Evolutionary conservation across 176 grass and related monocot species (phyloP), one percentile per base, ranked within the genome.

Genomic region (Oryza coarctata): DNA sequence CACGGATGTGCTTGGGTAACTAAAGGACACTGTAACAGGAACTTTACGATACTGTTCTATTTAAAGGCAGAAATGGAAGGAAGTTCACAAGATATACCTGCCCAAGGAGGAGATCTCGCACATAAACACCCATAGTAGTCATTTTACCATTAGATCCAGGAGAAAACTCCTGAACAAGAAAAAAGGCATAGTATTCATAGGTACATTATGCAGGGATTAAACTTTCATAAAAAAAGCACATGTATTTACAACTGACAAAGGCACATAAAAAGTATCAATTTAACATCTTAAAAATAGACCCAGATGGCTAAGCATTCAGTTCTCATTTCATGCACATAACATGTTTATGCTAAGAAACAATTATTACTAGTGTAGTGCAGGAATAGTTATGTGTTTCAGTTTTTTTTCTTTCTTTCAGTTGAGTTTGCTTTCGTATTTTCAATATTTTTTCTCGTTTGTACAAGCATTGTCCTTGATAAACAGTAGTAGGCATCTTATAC

Each of bases 81-180:
- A 34, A 29, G 71, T 40, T 80, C 28, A 81, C 77, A 83, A 83
- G 86, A 86, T 75, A 66, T 88, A 99, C 93, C 97, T 99, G 93
- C 31, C 97, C 91, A 83, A 99, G 97, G 71, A 99, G 83, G 41
- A 99, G 91, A 92, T 99, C 97, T 60, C 97, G 93, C 40, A 96
- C 87, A 83, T 99, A 99, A 76, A 96, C 91, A 25, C 97, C 97
- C 93, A 99, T 94, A 20, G 97, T 96, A 76, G 93, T 94, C 83
- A 82, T 78, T 82, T 94, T 89, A 36, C 91, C 83, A 84, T 92
- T 96, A 22, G 93, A 96, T 40, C 93, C 97, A 35, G 97, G 93
- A 76, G 97, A 95, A 26, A 96, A 96, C 80, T 96, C 97, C 97
- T 96, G 62, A 78, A 93, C n/a, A 25, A 60, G 49, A 86, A 17